A percentile compares a stretch with the other conserved stretches of the same genome.
Evolutionary conservation across 2,329 filamentous ascomycete genomes (phyloP).

Genomic region (Gremmenia infestans): DNA sequence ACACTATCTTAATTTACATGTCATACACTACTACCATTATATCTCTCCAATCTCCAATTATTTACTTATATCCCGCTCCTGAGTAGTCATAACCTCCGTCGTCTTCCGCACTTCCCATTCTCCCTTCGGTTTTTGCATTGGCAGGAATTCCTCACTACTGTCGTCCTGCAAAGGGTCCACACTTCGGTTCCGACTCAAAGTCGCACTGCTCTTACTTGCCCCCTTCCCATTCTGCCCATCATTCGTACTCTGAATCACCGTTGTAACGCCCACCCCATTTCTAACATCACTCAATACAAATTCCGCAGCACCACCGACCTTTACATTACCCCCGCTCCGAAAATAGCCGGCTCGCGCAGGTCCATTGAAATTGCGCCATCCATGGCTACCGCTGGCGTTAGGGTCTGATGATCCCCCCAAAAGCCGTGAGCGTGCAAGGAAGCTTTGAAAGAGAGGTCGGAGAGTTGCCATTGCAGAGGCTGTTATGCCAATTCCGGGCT

Average conservation of each 20-base stretch:
- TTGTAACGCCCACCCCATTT: slow-evolving; percentile 8
- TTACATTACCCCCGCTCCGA: slow-evolving; percentile 3
- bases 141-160: slow-evolving; percentile 13
- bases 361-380: background rate
- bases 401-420: slow-evolving; percentile 6
- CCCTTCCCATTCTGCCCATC: background rate
- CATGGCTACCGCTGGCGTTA: background rate
- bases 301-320: background rate
- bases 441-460: slow-evolving; percentile 22
- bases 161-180: slow-evolving; percentile 8
- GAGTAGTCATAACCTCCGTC: slow-evolving; percentile 10
- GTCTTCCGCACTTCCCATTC: slow-evolving; percentile 12
- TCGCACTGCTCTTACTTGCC: background rate
- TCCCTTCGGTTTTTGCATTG: background rate
- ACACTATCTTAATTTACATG: too few species aligned
- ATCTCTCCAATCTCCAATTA: background rate
- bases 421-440: slow-evolving; percentile 16
- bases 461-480: slow-evolving; percentile 23
- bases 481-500: slow-evolving; percentile 23
- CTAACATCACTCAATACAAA: slow-evolving; percentile 11
- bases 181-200: slow-evolving; percentile 2
- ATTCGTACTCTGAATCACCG: slow-evolving; percentile 10
- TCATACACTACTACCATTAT: background rate
- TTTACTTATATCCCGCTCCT: background rate
- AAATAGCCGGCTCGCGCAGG: slow-evolving; percentile 5